Percentiles rank a stretch among this genome's conserved stretches.
phyloP scores from a whole-genome alignment of 2,329 filamentous ascomycete species.

The Cladophialophora psammophila region DNA sequence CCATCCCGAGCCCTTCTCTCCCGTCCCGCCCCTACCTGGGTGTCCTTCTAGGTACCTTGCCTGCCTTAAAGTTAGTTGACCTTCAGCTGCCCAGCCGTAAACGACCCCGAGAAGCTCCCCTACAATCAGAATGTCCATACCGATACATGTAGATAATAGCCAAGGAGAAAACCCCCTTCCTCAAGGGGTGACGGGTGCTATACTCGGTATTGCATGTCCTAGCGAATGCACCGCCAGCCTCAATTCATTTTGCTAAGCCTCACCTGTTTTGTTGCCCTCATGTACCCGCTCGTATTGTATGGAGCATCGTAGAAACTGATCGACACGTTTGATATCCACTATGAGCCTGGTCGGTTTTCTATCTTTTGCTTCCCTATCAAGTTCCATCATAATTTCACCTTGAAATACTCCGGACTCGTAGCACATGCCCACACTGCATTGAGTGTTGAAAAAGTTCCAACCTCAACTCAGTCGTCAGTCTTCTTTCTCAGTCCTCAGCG shows the following conservation, averaged over 20 bases:
- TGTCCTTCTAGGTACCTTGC: neutral
- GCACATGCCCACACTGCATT: neutral
- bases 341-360: slow-evolving; percentile 14
- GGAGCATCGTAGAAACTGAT: slow-evolving; percentile 16
- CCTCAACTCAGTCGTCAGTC: neutral
- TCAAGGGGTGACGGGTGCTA: neutral
- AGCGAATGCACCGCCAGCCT: slow-evolving; percentile 1
- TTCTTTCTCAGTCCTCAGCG: no score
- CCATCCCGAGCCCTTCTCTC: neutral
- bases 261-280: neutral
- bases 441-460: neutral
- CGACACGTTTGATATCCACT: slow-evolving; percentile 16
- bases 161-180: neutral
- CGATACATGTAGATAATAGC: neutral
- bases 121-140: neutral
- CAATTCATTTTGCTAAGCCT: slow-evolving; percentile 3
- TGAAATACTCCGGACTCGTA: neutral
- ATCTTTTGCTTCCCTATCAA: slow-evolving; percentile 7
- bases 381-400: slow-evolving; percentile 1
- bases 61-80: no score
- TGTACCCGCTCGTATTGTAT: neutral
- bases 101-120: no score
- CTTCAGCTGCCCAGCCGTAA: no score
- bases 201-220: neutral
- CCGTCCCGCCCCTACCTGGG: no score